Base-by-base conservation (phyloP, 2,329 filamentous ascomycete species). In the Sporothrix luriei region DNA sequence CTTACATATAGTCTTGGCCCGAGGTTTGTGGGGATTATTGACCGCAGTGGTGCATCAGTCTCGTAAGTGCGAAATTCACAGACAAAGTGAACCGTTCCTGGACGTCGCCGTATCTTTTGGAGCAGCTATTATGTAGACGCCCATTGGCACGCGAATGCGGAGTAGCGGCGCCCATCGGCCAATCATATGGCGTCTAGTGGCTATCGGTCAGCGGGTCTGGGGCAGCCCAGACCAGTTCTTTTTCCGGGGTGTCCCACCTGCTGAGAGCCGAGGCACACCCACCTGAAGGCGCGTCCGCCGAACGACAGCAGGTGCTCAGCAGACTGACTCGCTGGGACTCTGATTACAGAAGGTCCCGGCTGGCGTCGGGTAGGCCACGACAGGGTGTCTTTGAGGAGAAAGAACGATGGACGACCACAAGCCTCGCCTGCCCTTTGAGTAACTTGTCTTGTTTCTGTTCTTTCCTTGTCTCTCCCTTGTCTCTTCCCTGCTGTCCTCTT, bases 151-250 rank as follows among this genome's bases (percentile, higher is more conserved):
- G 24, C 21, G 24, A 26, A 19, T 62, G 38, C 38, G 57, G 57
- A 62, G 57, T 38, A 46, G 21, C 11, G 14, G 21, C 14, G 11
- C 2, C 13, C 11, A 3, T n/a, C 43, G 26, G 29, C 69, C 69
- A 70, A 70, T 70, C 69, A 70, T 48, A 55, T 19, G 2, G 33
- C 19, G 24, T 19, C 29, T 24, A 64, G 48, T 13, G 38, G 13
- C 46, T 40, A 7, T 16, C 49, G 48, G 69, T 70, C 64, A 70
- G 69, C 69, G 48, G 64, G 55, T 70, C 68, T 26, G 68, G 68
- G 68, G 68, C 54, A 46, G 38, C 13, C 21, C 21, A n/a, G 40
- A 33, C 46, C 55, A 48, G 16, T 48, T 26, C 52, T 33, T 4
- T 43, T 16, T 43, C 40, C 14, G 61, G 68, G 49, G 59, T 43